Percentiles rank a stretch among this genome's conserved stretches.
These are phyloP conservation scores for Gaeumannomyces tritici DNA, from an alignment of 2,329 filamentous ascomycete genomes.

Conservation along the genomic window DNA sequence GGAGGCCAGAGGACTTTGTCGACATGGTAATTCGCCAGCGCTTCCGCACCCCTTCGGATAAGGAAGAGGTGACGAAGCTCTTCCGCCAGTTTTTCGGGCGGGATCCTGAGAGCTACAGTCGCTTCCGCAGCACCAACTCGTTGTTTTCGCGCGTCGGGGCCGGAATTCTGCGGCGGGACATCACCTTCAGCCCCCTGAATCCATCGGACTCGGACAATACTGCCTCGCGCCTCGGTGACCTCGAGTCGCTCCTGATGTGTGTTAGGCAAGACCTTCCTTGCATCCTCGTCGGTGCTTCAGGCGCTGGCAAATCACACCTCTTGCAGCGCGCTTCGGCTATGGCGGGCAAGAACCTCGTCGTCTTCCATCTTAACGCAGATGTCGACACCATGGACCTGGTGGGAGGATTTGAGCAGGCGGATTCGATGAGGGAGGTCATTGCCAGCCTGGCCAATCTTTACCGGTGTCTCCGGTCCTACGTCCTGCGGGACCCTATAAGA, in stretches of 20 bases:
- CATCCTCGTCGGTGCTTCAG: slow-evolving; percentile 77
- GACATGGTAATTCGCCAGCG: slow-evolving; percentile 78
- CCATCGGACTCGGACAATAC: slow-evolving; percentile 2
- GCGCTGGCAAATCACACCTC: slow-evolving; percentile 76
- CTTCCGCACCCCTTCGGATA: slow-evolving; percentile 67
- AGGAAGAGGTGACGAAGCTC: slow-evolving; percentile 51
- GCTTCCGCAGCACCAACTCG: slow-evolving; percentile 61
- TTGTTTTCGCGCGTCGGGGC: slow-evolving; percentile 70
- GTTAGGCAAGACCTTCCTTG: slow-evolving; percentile 81
- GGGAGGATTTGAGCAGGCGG: slow-evolving; percentile 91
- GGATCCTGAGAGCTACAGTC: slow-evolving; percentile 45
- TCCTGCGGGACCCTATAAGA: neutral
- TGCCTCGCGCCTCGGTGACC: slow-evolving; percentile 52
- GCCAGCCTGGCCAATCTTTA: neutral
- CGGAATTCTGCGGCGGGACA: slow-evolving; percentile 56
- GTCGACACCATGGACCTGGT: slow-evolving; percentile 96
- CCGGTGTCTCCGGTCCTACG: neutral
- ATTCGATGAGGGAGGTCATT: slow-evolving; percentile 62
- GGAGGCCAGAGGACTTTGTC: slow-evolving; percentile 62
- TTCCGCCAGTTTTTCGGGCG: slow-evolving; percentile 56
- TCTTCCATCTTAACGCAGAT: slow-evolving; percentile 86
- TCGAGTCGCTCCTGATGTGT: slow-evolving; percentile 83
- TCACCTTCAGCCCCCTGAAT: slow-evolving; percentile 27
- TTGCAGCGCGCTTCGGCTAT: slow-evolving; percentile 72
- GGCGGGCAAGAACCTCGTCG: slow-evolving; percentile 65